phyloP scores from a whole-genome alignment of 257 asterid genomes.

The Vinca minor region DNA sequence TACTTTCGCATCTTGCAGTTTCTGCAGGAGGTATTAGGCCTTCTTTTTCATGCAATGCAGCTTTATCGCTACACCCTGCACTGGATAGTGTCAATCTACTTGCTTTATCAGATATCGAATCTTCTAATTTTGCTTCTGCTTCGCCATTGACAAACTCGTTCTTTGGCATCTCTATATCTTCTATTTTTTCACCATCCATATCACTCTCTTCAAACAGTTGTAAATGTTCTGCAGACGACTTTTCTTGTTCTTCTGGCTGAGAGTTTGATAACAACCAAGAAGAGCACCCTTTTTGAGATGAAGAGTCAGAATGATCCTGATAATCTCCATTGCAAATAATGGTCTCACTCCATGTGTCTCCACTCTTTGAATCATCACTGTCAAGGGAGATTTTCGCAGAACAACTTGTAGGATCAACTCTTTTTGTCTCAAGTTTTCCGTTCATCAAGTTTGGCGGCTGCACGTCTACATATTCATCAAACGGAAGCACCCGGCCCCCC shows the following conservation, averaged over 20 bases:
- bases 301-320: conserved; percentile 30
- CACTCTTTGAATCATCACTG: conserved; percentile 65
- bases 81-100: conserved; percentile 14
- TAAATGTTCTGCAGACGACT: conserved; percentile 18
- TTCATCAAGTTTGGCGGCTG: conserved; percentile 27
- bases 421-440: conserved; percentile 55
- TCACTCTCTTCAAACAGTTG: conserved; percentile 27
- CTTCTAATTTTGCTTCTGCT: conserved; percentile 20
- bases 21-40: conserved; percentile 17
- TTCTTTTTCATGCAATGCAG: conserved; percentile 25
- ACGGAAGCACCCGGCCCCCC: conserved; percentile 44
- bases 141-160: conserved; percentile 22
- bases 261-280: conserved; percentile 27
- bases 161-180: conserved; percentile 25
- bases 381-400: conserved; percentile 53
- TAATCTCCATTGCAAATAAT: conserved; percentile 38
- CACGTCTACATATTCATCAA: conserved; percentile 42
- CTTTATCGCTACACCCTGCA: conserved; percentile 20
- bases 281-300: conserved; percentile 41
- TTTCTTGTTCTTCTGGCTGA: conserved; percentile 29
- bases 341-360: conserved; percentile 46
- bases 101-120: conserved; percentile 15
- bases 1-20: conserved; percentile 15
- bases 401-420: conserved; percentile 74
- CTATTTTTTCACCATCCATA: conserved; percentile 20